Base-by-base conservation (phyloP, 495 filamentous ascomycete genomes). In the Xanthoparmelia taractica region DNA sequence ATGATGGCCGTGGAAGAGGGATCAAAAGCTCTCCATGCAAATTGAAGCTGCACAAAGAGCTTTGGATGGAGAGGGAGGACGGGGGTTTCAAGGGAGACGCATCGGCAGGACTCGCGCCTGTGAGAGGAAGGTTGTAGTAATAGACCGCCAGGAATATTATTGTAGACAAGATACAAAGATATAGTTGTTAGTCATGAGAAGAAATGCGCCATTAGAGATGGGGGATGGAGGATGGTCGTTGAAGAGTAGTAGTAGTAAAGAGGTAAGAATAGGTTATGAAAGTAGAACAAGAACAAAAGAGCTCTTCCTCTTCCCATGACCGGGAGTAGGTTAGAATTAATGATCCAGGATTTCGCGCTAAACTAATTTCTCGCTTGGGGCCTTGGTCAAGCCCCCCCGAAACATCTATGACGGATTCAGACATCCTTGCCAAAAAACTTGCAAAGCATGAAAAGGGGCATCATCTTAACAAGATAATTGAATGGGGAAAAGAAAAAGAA, bases 1-100 rank as follows among this genome's bases (percentile, higher is more conserved):
- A 56, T 40, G 54, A 54, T 31, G 61, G 41, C 60, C 52, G 60
- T 62, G 25, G 60, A 45, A 25, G 47, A 56, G 48, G 29, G 27
- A 17, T 56, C 50, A 62, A 56, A 27, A 62, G 60, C 60, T 56
- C 60, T 62, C 60, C 60, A 56, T 56, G 37, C 60, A 45, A 40
- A 36, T n/a, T 33, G 20, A 41, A 56, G 52, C 60, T 40, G 41
- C 48, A 38, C 36, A 15, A 29, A 38, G 48, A 62, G 47, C 60
- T 62, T 15, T 20, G n/a, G 36, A 37, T 62, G 20, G 25, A 41
- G 59, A 62, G 20, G 47, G 12, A 54, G 50, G 48, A 54, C 18
- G 29, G 55, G 23, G 47, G 23, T 8, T 20, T 29, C 48, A 27
- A 25, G 60, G 37, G 37, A 57, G 33, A 40, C 48, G 37, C 50